Base-by-base conservation (phyloP, 176 grass and related monocot genomes). In the Poa pratensis region DNA sequence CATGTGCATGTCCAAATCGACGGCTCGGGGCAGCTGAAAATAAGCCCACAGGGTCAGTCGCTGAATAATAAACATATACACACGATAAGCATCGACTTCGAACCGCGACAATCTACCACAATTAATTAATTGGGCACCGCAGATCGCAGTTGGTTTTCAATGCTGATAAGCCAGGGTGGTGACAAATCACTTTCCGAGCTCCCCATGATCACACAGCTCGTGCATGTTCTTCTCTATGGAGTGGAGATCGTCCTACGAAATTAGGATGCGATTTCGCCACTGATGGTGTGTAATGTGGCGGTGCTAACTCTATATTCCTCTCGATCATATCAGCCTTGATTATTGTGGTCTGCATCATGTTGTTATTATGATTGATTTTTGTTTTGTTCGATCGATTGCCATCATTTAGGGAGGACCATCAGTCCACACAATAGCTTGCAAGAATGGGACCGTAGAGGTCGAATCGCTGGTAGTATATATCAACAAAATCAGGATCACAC, bases 101-200 rank as follows among this genome's bases (percentile, higher is more conserved):
- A 23, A 42, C 20, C 9, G 20, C 28, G 30, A 61, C 75, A 73
- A 51, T 22, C 11, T 14, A 61, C 3, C 11, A 23, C 66, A 23
- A 65, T 9, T 26, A 42, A 63, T 63, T 16, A 64, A 54, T 7
- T 20, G 13, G 28, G 5, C 16, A 55, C 74, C n/a, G 12, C 75
- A 43, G 43, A 73, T 79, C 23, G 75, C 53, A 71, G 43, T 16
- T 77, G 24, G 39, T 35, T 43, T 76, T 42, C 8, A 39, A 70
- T 69, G 26, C 27, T 35, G 73, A 6, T 6, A 57, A 35, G 10
- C 61, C 50, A 78, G 73, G 42, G 53, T 32, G 64, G 64, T 78
- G 80, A 16, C 40, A 52, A 76, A 83, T 79, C 80, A 30, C 43
- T 51, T 64, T 81, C 85, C 11, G 5, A 26, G 27, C 40, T 20